Percentiles rank a stretch among this genome's conserved stretches.
phyloP scores from a whole-genome alignment of 2,329 filamentous ascomycete genomes.

The Rutstroemia sp. region DNA sequence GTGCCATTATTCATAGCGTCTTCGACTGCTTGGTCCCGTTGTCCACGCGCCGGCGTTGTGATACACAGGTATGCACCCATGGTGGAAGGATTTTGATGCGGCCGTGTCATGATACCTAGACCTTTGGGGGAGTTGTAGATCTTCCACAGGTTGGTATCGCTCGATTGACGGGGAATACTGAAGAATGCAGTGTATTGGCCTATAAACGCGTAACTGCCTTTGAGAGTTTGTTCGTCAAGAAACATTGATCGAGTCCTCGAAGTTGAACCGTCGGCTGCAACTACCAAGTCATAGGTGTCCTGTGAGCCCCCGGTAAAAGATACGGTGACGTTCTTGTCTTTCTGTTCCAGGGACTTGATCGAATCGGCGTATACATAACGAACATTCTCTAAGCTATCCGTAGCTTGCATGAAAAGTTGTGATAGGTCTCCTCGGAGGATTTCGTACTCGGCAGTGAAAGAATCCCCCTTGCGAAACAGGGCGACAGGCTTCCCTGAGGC shows the following conservation, averaged over 20 bases:
- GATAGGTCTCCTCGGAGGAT: constrained; percentile 38
- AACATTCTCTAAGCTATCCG: constrained; percentile 17
- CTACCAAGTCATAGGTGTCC: constrained; percentile 39
- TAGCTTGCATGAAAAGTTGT: constrained; percentile 33
- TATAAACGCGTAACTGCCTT: constrained; percentile 25
- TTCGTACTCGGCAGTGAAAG: constrained; percentile 38
- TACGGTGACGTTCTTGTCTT: constrained; percentile 32
- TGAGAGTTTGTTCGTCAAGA: constrained; percentile 34
- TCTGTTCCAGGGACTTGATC: constrained; percentile 30
- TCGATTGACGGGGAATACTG: constrained; percentile 33
- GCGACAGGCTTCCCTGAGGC: constrained; percentile 32
- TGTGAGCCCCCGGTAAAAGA: constrained; percentile 33
- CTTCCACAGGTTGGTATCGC: constrained; percentile 32
- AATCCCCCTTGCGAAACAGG: constrained; percentile 31
- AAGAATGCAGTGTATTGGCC: constrained; percentile 36
- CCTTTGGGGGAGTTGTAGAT: constrained; percentile 34
- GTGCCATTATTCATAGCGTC: constrained; percentile 33
- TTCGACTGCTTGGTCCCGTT: constrained; percentile 31
- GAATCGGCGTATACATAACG: constrained; percentile 35
- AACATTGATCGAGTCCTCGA: constrained; percentile 40
- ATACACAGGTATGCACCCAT: constrained; percentile 32
- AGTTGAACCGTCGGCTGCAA: constrained; percentile 40
- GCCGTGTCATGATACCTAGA: constrained; percentile 31
- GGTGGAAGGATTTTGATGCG: constrained; percentile 29
- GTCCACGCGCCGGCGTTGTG: constrained; percentile 25